Evolutionary conservation across 257 asterid species (phyloP).

Genomic region (Capsicum baccatum): DNA sequence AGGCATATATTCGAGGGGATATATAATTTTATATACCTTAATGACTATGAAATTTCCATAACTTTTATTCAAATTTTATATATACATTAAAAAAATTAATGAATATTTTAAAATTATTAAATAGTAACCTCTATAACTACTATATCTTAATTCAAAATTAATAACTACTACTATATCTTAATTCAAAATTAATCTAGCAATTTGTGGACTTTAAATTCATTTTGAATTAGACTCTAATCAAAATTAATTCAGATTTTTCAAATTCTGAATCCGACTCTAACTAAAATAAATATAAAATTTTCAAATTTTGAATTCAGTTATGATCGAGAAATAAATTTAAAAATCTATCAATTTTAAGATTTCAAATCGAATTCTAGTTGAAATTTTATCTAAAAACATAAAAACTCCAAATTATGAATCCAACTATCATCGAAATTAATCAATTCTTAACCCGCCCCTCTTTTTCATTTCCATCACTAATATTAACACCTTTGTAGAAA

Average conservation of each 20-base stretch:
- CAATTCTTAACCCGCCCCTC: background rate
- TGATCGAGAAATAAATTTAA: background rate
- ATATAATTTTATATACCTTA: no score
- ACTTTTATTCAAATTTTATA: background rate
- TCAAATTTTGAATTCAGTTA: background rate
- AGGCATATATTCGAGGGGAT: background rate
- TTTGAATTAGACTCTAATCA: no score
- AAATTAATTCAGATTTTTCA: background rate
- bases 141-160: background rate
- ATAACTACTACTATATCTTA: no score
- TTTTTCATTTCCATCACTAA: background rate
- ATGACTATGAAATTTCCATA: background rate
- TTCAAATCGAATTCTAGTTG: background rate
- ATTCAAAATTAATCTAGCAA: background rate
- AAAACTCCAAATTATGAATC: background rate
- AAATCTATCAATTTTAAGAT: background rate
- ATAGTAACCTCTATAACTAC: background rate
- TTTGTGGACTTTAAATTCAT: background rate
- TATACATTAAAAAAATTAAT: background rate
- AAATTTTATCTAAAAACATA: background rate
- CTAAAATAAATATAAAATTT: background rate
- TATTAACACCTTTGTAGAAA: slow-evolving; percentile 25
- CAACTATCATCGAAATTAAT: background rate
- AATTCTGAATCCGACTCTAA: background rate
- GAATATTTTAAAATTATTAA: background rate